Conservation (phyloP, 2,329 filamentous ascomycete genomes). For the Botrytis sinoallii region DNA sequence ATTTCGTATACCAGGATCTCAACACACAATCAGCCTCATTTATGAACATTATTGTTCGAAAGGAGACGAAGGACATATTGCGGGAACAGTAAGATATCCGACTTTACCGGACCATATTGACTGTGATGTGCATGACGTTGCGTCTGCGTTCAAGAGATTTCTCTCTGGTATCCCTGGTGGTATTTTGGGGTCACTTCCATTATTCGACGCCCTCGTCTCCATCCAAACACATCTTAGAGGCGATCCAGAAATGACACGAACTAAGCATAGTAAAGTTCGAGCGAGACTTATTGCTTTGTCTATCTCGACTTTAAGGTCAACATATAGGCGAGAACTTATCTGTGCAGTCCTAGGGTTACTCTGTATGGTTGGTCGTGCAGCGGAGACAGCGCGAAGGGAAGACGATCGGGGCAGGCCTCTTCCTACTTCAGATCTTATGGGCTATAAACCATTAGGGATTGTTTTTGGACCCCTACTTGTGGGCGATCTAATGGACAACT, state of each 20-base stretch:
- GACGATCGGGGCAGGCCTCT: constrained; percentile 51
- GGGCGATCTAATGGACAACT: constrained; percentile 54
- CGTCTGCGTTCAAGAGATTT: constrained; percentile 65
- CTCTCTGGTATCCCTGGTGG: constrained; percentile 61
- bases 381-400: constrained; percentile 52
- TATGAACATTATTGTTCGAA: constrained; percentile 62
- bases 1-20: constrained; percentile 61
- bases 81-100: constrained; percentile 56
- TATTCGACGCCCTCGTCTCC: constrained; percentile 61
- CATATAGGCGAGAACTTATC: constrained; percentile 60
- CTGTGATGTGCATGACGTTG: constrained; percentile 61
- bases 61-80: constrained; percentile 47
- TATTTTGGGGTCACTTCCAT: constrained; percentile 58
- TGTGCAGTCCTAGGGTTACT: constrained; percentile 65
- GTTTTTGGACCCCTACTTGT: constrained; percentile 64
- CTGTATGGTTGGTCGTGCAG: constrained; percentile 56
- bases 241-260: constrained; percentile 50
- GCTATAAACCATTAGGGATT: constrained; percentile 59
- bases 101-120: constrained; percentile 59
- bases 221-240: constrained; percentile 56
- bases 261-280: constrained; percentile 55
- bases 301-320: constrained; percentile 56
- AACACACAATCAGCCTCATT: constrained; percentile 51
- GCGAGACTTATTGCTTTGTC: constrained; percentile 64
- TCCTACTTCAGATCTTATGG: constrained; percentile 59